Percentiles rank a stretch among this genome's conserved stretches.
These are phyloP conservation scores for Globisporangium viniferum DNA, from an alignment of 352 stramenopile species.

Conservation along the genomic window DNA sequence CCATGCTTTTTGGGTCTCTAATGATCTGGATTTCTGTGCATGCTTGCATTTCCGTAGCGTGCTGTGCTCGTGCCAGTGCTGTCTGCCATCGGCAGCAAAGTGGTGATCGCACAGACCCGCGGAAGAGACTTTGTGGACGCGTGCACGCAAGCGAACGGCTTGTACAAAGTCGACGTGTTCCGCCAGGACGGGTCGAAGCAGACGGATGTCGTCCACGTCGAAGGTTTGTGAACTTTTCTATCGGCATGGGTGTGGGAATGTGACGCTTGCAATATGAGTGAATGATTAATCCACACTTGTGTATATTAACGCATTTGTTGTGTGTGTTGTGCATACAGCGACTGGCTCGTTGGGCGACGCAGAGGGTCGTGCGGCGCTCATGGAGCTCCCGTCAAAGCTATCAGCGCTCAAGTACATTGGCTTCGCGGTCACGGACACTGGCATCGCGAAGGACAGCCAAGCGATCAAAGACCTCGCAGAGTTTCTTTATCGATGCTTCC, in stretches of 20 bases:
- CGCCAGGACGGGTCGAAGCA: conserved; percentile 19
- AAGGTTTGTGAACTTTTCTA: conserved; percentile 3
- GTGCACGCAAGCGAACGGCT: conserved; percentile 10
- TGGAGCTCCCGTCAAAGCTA: conserved; percentile 26
- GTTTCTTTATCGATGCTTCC: conserved; percentile 44
- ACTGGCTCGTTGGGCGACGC: conserved; percentile 26
- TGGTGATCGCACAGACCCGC: conserved; percentile 34
- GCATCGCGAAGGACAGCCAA: conserved; percentile 25
- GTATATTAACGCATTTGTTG: neutral
- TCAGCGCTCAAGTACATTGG: conserved; percentile 31
- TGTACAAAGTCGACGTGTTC: conserved; percentile 41
- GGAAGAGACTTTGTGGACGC: conserved; percentile 28
- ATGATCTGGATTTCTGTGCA: neutral
- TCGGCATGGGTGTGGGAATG: neutral
- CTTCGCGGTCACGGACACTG: conserved; percentile 43
- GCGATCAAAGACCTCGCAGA: conserved; percentile 50
- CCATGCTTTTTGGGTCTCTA: too few relatives aligned
- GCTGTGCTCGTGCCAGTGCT: conserved; percentile 35
- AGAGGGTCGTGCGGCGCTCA: conserved; percentile 23
- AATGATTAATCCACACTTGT: neutral
- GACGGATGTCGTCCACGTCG: conserved; percentile 16
- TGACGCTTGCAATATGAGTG: neutral
- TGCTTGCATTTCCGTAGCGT: conserved; percentile 12
- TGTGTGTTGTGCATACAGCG: conserved; percentile 5
- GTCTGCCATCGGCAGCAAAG: conserved; percentile 17